phyloP scores from a whole-genome alignment of 176 grass and related monocot species.

The Chloris gayana region DNA sequence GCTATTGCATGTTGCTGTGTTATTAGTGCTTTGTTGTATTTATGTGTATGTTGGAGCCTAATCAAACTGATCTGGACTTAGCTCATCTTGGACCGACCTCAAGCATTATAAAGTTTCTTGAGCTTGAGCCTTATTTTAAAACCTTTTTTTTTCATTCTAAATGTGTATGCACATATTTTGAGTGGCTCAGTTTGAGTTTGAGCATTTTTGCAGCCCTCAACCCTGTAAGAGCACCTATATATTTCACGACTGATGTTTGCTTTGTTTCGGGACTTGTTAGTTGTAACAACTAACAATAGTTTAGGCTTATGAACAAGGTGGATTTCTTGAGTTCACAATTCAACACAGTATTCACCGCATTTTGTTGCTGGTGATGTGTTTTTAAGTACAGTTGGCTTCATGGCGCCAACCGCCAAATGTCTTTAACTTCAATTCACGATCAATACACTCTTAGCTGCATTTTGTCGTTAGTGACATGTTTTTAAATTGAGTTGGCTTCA shows the following conservation, averaged over 20 bases:
- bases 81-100: too few relatives aligned
- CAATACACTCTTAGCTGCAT: background rate
- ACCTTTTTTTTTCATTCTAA: background rate
- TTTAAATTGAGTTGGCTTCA: background rate
- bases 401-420: too few relatives aligned
- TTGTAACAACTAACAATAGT: background rate
- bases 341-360: too few relatives aligned
- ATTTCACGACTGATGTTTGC: too few relatives aligned
- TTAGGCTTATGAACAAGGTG: background rate
- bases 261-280: background rate
- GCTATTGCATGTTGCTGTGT: background rate
- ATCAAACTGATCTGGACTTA: background rate
- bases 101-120: too few relatives aligned
- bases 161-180: background rate
- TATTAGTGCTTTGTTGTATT: background rate
- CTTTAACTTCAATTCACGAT: too few relatives aligned
- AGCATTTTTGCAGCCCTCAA: background rate
- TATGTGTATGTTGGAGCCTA: conserved; percentile 9
- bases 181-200: background rate
- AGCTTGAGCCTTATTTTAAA: too few relatives aligned
- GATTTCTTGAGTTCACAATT: too few relatives aligned
- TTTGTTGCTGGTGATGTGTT: too few relatives aligned
- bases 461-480: conserved; percentile 1
- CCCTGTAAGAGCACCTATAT: too few relatives aligned
- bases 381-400: background rate